Base-by-base conservation (phyloP, 108 stramenopile genomes). In the Nitzschia inconspicua region DNA sequence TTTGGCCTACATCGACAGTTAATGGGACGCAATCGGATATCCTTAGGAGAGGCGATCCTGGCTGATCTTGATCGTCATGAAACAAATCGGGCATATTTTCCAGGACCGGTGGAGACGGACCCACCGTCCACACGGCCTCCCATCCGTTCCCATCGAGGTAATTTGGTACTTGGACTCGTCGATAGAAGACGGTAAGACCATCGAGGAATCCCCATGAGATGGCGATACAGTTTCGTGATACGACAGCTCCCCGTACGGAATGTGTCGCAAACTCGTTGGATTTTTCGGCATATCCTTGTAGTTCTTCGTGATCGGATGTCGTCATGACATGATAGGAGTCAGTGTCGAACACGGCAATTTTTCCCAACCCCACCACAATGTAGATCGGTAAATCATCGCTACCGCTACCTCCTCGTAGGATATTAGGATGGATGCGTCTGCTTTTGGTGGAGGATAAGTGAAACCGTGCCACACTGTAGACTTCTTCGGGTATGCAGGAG, bases 161-260 rank as follows among this genome's bases (percentile, higher is more conserved):
- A 40, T 5, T 13, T 9, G 34, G 36, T 16, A 57, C 0, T 18
- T 34, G 10, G 0, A 70, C 42, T 24, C 86, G 60, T 11, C 85
- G 82, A 69, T 93, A 93, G 24, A 89, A 31, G 2, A 78, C 78
- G 35, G 88, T 44, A 16, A 74, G 56, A 3, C 84, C 88, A 66
- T 88, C 88, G 14, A 51, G 55, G 27, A 77, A 52, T 41, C 91
- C 91, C 92, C 92, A 94, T 28, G 86, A 86, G 5, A 90, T 65
- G 4, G 70, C 74, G 20, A 90, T 60, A 60, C 86, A 86, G 46
- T 88, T 81, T 8, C 61, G 65, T 18, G 85, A 78, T 20, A 93
- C 47, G 11, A 57, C 47, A 19, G 74, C 59, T 7, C 82, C 91
- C 19, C 88, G 76, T 16, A 55, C 75, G 57, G 73, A 72, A 23